phyloP scores from a whole-genome alignment of 352 stramenopile species.

The Peronospora destructor region DNA sequence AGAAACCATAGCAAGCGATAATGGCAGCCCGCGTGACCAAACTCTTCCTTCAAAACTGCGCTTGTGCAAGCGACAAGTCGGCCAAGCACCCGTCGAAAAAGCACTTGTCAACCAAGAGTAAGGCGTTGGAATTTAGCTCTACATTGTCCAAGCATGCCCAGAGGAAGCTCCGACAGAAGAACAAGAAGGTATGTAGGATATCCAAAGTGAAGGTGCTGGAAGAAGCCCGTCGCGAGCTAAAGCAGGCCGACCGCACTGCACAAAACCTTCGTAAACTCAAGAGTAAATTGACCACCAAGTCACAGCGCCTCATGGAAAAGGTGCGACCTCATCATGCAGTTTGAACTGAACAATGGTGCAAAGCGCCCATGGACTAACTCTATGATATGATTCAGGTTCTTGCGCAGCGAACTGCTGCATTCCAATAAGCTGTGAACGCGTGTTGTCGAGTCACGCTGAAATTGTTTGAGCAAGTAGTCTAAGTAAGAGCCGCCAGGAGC shows the following conservation, averaged over 20 bases:
- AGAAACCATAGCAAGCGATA: slow-evolving; percentile 1
- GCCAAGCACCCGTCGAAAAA: slow-evolving; percentile 3
- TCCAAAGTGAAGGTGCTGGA: slow-evolving; percentile 48
- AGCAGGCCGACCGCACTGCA: slow-evolving; percentile 40
- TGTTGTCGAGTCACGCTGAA: neutral
- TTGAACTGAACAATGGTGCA: neutral
- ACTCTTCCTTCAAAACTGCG: slow-evolving; percentile 62
- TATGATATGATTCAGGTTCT: slow-evolving; percentile 28
- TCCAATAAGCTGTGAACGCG: slow-evolving; percentile 21
- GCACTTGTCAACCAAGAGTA: slow-evolving; percentile 2
- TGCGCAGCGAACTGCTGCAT: slow-evolving; percentile 34
- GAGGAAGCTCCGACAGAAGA: slow-evolving; percentile 25
- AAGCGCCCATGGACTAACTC: slow-evolving; percentile 1
- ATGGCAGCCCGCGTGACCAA: slow-evolving; percentile 69
- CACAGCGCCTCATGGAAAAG: slow-evolving; percentile 60
- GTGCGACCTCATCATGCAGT: slow-evolving; percentile 15
- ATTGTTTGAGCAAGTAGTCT: neutral
- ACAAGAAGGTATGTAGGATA: slow-evolving; percentile 25
- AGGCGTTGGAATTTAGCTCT: neutral
- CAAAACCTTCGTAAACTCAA: slow-evolving; percentile 66
- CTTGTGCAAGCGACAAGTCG: slow-evolving; percentile 16
- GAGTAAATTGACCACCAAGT: slow-evolving; percentile 45
- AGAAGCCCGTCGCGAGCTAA: slow-evolving; percentile 42
- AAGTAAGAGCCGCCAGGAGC: neutral
- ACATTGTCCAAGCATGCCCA: slow-evolving; percentile 18